These are phyloP conservation scores for Vicia sativa DNA, from an alignment of 306 rosid genomes.

Conservation along the genomic window DNA sequence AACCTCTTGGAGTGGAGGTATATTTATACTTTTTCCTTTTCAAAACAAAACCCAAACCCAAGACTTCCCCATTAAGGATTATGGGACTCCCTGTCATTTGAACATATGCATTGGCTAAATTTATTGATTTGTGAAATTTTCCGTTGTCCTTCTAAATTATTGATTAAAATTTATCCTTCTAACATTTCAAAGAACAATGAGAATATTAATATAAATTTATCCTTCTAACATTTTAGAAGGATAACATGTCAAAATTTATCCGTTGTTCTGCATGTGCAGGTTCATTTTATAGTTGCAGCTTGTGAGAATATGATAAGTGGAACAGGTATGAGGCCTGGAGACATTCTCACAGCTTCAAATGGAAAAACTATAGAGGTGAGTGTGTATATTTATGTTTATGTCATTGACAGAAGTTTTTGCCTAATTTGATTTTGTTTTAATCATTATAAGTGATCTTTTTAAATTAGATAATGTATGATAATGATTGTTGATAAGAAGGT, in stretches of 20 bases:
- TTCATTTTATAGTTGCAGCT: slow-evolving; percentile 96
- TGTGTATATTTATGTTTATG: slow-evolving; percentile 20
- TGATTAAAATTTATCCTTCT: slow-evolving; percentile 18
- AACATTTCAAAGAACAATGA: slow-evolving; percentile 15
- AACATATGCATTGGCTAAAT: background rate
- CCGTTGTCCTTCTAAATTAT: background rate
- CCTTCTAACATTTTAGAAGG: slow-evolving; percentile 25
- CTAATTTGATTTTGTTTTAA: slow-evolving; percentile 8
- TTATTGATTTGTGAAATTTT: slow-evolving; percentile 6
- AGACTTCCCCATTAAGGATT: background rate
- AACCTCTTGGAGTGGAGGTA: slow-evolving; percentile 97
- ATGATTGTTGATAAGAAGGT: background rate
- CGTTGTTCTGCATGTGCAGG: slow-evolving; percentile 58
- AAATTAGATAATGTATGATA: slow-evolving; percentile 1
- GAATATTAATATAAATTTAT: no score
- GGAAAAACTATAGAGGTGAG: slow-evolving; percentile 98
- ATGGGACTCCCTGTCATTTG: background rate
- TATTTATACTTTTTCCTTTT: slow-evolving; percentile 32
- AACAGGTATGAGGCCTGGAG: slow-evolving; percentile 99
- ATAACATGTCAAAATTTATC: no score
- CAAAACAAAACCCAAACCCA: background rate
- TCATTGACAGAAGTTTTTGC: background rate
- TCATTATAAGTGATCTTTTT: slow-evolving; percentile 1
- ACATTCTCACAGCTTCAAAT: slow-evolving; percentile 95
- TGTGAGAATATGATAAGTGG: slow-evolving; percentile 99